Evolutionary conservation across 768 basidiomycete genomes (phyloP).

Genomic region (Leccinellum albellum): DNA sequence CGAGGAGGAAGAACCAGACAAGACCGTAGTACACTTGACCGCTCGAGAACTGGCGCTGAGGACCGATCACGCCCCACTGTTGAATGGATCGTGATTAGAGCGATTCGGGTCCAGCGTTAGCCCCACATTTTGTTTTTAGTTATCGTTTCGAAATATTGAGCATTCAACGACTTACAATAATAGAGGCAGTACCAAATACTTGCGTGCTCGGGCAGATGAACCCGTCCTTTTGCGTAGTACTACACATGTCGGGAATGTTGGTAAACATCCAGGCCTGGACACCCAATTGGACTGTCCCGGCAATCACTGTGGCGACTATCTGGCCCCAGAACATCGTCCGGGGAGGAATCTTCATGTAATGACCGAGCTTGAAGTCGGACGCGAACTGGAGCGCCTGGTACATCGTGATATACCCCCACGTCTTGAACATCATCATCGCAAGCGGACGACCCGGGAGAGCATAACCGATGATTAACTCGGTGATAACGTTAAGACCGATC

Average conservation of each 20-base stretch:
- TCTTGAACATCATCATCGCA: slow-evolving; percentile 79
- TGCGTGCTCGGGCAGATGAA: slow-evolving; percentile 31
- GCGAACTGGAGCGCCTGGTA: slow-evolving; percentile 64
- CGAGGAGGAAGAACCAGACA: slow-evolving; percentile 77
- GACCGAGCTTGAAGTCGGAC: slow-evolving; percentile 73
- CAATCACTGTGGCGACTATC: slow-evolving; percentile 56
- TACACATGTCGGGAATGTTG: slow-evolving; percentile 36
- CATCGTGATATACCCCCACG: slow-evolving; percentile 66
- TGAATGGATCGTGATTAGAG: not conserved
- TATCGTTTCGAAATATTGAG: not conserved
- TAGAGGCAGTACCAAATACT: slow-evolving; percentile 51
- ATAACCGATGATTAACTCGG: slow-evolving; percentile 67
- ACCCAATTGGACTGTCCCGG: slow-evolving; percentile 63
- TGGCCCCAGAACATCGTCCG: slow-evolving; percentile 68
- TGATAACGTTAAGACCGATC: slow-evolving; percentile 64
- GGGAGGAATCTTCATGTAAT: slow-evolving; percentile 68
- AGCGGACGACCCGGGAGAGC: slow-evolving; percentile 59
- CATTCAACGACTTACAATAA: slow-evolving; percentile 40
- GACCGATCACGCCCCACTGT: slow-evolving; percentile 77
- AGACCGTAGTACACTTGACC: slow-evolving; percentile 64
- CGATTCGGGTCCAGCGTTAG: not conserved
- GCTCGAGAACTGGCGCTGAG: slow-evolving; percentile 64
- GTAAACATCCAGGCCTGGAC: slow-evolving; percentile 60
- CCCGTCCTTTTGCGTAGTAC: slow-evolving; percentile 14
- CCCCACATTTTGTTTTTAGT: slow-evolving; percentile 6